These are phyloP conservation scores for Exophiala sideris DNA, from an alignment of 2,329 filamentous ascomycete genomes.

Conservation along the genomic window DNA sequence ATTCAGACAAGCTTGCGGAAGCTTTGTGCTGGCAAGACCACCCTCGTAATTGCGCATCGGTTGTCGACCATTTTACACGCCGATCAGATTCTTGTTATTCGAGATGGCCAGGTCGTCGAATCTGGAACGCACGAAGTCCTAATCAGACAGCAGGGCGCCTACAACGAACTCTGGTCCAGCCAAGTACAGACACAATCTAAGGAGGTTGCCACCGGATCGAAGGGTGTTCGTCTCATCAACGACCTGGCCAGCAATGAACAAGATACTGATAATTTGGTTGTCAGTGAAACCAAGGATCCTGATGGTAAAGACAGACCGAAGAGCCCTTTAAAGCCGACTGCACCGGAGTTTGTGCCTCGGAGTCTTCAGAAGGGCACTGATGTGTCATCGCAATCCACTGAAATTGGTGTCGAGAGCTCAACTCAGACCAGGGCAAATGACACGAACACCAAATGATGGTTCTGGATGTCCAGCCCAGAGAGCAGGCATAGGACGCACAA, in stretches of 20 bases:
- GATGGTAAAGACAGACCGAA: not conserved
- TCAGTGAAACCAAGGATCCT: not conserved
- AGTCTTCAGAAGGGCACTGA: not conserved
- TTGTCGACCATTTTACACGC: constrained; percentile 46
- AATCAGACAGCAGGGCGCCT: constrained; percentile 56
- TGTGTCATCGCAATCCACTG: not conserved
- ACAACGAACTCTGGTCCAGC: constrained; percentile 63
- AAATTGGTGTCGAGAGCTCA: not conserved
- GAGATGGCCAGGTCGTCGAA: constrained; percentile 61
- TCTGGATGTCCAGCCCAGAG: no score
- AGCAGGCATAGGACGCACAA: no score
- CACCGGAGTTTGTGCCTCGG: constrained; percentile 2
- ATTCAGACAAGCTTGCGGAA: constrained; percentile 48
- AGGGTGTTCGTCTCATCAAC: constrained; percentile 1
- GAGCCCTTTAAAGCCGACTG: constrained; percentile 3
- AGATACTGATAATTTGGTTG: not conserved
- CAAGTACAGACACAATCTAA: constrained; percentile 36
- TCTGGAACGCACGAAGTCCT: constrained; percentile 60
- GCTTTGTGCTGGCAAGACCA: constrained; percentile 50
- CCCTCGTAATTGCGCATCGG: constrained; percentile 51
- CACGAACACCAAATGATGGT: no score
- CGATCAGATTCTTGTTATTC: constrained; percentile 64
- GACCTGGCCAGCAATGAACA: constrained; percentile 2
- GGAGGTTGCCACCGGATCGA: not conserved
- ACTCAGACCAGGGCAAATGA: not conserved